phyloP scores from a whole-genome alignment of 1,139 yeast genomes.

The Yamadazyma aaseri region DNA sequence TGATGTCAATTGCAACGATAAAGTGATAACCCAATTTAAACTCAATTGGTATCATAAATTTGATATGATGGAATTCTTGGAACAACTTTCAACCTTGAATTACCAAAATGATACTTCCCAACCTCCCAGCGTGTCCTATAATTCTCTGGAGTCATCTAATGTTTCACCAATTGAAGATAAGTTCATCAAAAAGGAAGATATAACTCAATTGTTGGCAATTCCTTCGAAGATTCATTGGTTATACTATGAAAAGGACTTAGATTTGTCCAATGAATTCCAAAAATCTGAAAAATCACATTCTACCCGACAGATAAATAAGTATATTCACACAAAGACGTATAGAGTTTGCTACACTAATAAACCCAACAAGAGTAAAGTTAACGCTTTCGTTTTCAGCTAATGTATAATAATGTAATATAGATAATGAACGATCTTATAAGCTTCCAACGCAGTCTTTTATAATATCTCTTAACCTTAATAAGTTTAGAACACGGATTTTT shows the following conservation, averaged over 20 bases:
- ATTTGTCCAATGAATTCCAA: conserved; percentile 24
- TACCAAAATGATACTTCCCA: not conserved
- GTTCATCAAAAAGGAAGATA: conserved; percentile 4
- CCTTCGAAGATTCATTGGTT: conserved; percentile 27
- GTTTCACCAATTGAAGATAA: not conserved
- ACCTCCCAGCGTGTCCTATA: not conserved
- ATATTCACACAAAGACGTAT: conserved; percentile 7
- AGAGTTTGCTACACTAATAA: conserved; percentile 34
- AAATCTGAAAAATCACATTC: conserved; percentile 23
- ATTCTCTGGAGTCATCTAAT: not conserved
- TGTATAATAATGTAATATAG: not conserved
- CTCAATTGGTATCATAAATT: conserved; percentile 30
- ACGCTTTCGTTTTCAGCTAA: conserved; percentile 24
- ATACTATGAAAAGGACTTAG: conserved; percentile 36
- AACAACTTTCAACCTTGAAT: conserved; percentile 1
- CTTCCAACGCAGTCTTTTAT: conserved; percentile 49
- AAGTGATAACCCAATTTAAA: conserved; percentile 24
- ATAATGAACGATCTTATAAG: not conserved
- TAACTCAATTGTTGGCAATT: conserved; percentile 4
- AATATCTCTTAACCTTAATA: conserved; percentile 70
- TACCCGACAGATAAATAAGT: conserved; percentile 26
- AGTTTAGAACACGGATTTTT: conserved; percentile 72
- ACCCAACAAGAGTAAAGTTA: conserved; percentile 22
- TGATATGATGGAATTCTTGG: conserved; percentile 23
- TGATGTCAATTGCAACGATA: conserved; percentile 20